phyloP scores from a whole-genome alignment of 495 filamentous ascomycete genomes.

The Amniculicola lignicola region DNA sequence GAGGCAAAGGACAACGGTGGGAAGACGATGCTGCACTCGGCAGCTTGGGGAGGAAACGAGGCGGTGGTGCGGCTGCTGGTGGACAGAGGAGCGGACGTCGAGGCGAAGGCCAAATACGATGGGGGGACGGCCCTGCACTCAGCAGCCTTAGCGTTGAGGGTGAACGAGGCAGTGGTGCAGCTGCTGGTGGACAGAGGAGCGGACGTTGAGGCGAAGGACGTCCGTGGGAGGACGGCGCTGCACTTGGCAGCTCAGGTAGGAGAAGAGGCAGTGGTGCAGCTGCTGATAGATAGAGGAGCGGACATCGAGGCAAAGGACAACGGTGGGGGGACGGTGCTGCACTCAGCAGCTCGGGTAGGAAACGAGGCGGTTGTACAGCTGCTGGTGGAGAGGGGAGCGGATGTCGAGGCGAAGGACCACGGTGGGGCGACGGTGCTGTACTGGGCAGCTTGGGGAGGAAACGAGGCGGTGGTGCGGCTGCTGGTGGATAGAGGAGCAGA shows the following conservation, averaged over 20 bases:
- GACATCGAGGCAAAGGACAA: background rate
- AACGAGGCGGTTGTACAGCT: background rate
- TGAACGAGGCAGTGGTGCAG: background rate
- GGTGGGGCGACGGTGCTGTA: background rate
- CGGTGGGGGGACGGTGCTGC: background rate
- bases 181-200: background rate
- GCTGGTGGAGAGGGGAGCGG: background rate
- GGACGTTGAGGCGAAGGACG: background rate
- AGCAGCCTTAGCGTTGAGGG: background rate
- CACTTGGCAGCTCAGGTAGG: background rate
- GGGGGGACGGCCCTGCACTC: background rate
- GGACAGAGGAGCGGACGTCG: background rate
- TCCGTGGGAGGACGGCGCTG: background rate
- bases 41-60: background rate
- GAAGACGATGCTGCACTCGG: background rate
- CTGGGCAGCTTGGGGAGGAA: background rate
- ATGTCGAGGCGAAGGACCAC: background rate
- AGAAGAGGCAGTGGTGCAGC: background rate
- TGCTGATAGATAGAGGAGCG: background rate
- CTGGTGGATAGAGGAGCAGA: background rate
- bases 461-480: slow-evolving; percentile 1
- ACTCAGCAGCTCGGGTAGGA: background rate
- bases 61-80: background rate
- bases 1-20: too few species aligned
- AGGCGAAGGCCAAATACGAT: background rate